Conservation (phyloP, 2,329 filamentous ascomycete species). For the Didymella exigua region DNA sequence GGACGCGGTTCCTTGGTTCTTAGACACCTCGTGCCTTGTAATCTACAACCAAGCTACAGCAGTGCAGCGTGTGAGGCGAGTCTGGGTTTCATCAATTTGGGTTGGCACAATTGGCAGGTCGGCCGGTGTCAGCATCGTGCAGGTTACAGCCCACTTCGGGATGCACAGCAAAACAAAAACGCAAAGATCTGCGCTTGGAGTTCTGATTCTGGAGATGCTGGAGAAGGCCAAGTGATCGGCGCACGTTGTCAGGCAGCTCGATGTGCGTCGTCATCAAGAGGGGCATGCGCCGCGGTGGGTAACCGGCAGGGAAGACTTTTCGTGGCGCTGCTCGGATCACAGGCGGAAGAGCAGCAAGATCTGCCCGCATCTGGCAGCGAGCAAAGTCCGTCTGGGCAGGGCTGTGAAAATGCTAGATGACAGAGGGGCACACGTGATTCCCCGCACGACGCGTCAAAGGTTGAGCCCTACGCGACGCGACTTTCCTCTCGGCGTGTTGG, state of each 20-base stretch:
- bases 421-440: constrained; percentile 6
- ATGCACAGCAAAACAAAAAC: constrained; percentile 1
- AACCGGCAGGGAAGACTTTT: constrained; percentile 17
- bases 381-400: constrained; percentile 1
- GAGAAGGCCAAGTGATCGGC: constrained; percentile 7
- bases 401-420: background rate
- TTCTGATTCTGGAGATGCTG: constrained; percentile 21
- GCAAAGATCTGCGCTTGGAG: constrained; percentile 14
- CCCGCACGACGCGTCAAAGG: constrained; percentile 13
- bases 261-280: constrained; percentile 18
- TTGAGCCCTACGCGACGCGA: constrained; percentile 9
- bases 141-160: constrained; percentile 5
- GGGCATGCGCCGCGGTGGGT: constrained; percentile 9
- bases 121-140: constrained; percentile 12
- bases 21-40: constrained; percentile 4
- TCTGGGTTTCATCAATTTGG: constrained; percentile 7
- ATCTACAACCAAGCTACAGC: background rate
- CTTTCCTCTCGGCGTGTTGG: constrained; percentile 8
- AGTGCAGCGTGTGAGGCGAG: background rate
- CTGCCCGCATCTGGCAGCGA: constrained; percentile 10
- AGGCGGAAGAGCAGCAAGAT: constrained; percentile 18
- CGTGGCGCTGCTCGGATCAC: constrained; percentile 17
- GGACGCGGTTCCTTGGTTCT: constrained; percentile 6
- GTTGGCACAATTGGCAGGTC: constrained; percentile 12
- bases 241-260: constrained; percentile 6